Conservation (phyloP, 2,329 filamentous ascomycete genomes). For the Diplodia sapinea region DNA sequence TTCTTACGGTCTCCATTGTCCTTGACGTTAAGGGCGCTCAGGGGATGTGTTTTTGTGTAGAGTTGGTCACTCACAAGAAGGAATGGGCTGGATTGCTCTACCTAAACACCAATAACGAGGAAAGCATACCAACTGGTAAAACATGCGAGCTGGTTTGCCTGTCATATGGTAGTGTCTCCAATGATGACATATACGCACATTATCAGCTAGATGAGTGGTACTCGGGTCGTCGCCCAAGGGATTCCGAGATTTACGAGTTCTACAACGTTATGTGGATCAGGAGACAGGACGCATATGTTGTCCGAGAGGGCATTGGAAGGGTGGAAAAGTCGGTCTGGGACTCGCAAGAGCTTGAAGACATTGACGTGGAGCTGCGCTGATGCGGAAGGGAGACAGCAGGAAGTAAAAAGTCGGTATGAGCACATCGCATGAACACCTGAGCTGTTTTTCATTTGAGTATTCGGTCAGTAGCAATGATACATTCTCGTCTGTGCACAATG, state of each 20-base stretch:
- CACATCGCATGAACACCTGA: too few species aligned
- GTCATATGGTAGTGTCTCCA: not conserved
- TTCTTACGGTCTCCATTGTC: not conserved
- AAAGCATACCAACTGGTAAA: not conserved
- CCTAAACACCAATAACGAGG: not conserved
- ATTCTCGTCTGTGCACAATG: too few species aligned
- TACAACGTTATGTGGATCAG: slow-evolving; percentile 5
- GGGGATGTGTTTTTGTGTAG: not conserved
- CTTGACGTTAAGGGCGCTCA: too few species aligned
- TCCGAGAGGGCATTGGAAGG: not conserved
- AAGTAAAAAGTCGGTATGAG: too few species aligned
- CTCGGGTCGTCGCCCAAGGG: not conserved
- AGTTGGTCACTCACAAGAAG: not conserved
- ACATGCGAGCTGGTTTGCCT: not conserved
- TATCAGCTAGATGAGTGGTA: not conserved
- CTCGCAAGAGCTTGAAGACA: not conserved
- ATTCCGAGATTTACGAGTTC: not conserved
- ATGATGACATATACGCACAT: not conserved
- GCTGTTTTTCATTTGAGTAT: too few species aligned
- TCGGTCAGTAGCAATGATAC: too few species aligned
- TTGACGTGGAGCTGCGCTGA: not conserved
- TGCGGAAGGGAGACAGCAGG: accelerated
- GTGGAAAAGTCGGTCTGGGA: not conserved
- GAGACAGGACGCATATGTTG: not conserved
- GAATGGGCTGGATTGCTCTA: not conserved